Evolutionary conservation across 106 monocot genomes (phyloP).

Genomic region (Acorus gramineus): DNA sequence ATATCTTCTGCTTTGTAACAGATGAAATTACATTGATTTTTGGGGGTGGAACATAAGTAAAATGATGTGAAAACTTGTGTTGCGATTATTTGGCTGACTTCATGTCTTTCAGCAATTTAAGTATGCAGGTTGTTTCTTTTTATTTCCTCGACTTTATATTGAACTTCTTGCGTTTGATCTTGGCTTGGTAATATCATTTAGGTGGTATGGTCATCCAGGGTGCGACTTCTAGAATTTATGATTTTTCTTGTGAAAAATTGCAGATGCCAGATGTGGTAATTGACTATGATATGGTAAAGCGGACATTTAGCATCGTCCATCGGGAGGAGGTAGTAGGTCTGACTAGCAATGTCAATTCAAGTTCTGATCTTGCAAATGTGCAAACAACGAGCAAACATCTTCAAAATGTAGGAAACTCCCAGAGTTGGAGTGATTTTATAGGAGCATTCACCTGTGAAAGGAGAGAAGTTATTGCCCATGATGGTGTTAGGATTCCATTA

Average conservation of each 20-base stretch:
- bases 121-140: too few relatives aligned
- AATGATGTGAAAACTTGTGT: too few relatives aligned
- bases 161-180: too few relatives aligned
- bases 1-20: too few relatives aligned
- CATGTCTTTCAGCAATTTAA: too few relatives aligned
- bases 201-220: too few relatives aligned
- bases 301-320: constrained; percentile 46
- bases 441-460: constrained; percentile 50
- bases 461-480: constrained; percentile 66
- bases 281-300: constrained; percentile 69
- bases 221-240: neutral
- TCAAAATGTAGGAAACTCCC: constrained; percentile 10
- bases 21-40: too few relatives aligned
- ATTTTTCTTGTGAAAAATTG: constrained; percentile 9
- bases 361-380: constrained; percentile 6
- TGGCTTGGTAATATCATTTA: too few relatives aligned
- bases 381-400: constrained; percentile 12
- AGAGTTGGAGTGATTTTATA: constrained; percentile 50
- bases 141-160: too few relatives aligned
- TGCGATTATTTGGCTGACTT: too few relatives aligned
- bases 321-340: constrained; percentile 63
- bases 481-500: constrained; percentile 61
- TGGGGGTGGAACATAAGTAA: too few relatives aligned
- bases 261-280: constrained; percentile 87
- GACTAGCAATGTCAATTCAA: constrained; percentile 5